These are phyloP conservation scores for Cenchrus americanus DNA, from an alignment of 176 grass and related monocot species.

Conservation along the genomic window DNA sequence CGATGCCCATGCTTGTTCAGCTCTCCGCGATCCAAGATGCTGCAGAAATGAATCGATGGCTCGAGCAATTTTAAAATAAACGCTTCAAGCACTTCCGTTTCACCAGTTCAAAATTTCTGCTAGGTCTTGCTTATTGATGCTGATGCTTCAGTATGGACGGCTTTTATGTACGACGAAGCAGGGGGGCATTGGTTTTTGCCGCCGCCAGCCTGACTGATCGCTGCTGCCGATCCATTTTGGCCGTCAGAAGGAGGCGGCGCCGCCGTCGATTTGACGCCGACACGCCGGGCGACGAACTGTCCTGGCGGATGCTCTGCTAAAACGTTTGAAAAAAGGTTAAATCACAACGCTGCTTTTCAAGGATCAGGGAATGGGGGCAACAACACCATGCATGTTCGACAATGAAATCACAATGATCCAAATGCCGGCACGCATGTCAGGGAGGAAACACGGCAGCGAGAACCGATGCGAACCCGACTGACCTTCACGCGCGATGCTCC, in stretches of 20 bases:
- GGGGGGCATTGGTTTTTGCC: neutral
- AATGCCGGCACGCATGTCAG: neutral
- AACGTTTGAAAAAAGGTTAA: slow-evolving; percentile 1
- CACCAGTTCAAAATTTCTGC: slow-evolving; percentile 20
- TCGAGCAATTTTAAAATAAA: neutral
- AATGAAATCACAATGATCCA: neutral
- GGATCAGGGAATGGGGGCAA: no score
- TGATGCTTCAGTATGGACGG: slow-evolving; percentile 4
- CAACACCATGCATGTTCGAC: neutral
- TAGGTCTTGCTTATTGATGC: slow-evolving; percentile 12
- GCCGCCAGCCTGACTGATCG: neutral
- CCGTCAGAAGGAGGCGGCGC: neutral
- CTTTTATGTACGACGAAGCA: neutral
- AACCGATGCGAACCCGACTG: neutral
- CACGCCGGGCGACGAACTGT: neutral
- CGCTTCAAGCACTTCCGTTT: neutral
- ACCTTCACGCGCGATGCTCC: slow-evolving; percentile 30
- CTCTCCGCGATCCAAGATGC: slow-evolving; percentile 34
- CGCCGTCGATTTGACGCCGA: neutral
- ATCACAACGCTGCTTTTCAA: neutral
- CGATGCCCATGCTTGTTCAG: neutral
- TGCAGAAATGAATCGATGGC: neutral
- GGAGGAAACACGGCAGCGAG: neutral
- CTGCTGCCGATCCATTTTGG: neutral
- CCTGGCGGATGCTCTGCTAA: neutral